Evolutionary conservation across 177 flowering plant genomes (phyloP), one percentile per base, ranked within the genome.

Genomic region (Vitis hybrid): DNA sequence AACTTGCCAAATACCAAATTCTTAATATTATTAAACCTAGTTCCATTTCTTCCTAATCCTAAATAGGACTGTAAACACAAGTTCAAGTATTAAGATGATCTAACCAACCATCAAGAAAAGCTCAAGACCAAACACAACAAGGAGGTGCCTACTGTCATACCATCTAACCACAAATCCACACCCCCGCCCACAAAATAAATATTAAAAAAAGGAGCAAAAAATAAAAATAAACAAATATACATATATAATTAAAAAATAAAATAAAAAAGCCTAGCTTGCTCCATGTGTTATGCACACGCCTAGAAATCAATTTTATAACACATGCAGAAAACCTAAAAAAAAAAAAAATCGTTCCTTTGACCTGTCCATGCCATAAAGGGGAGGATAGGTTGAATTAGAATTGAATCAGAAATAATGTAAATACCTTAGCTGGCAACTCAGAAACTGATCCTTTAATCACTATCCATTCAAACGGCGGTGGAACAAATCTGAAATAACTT

Each of bases 391-490:
- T 8, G 30, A 51, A 26, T 19, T 3, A 74, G 54, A 14, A 19
- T 19, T 17, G 51, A 48, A 55, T 13, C 39, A 54, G 11, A 50
- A 4, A 67, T 15, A 2, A 18, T 4, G 45, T 11, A 63, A 52
- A 12, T 78, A 86, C 92, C 89, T 76, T 59, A 6, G 6, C 56
- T 59, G 70, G 51, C 26, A 66, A 65, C 65, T 69, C 68, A 32
- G 62, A 54, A 64, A 71, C 19, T 57, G 67, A 66, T 67, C 64
- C 56, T 34, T 45, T 65, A 49, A n/a, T 70, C 74, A 79, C 64
- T 74, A 91, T 71, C 14, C 93, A 86, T 67, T 85, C 75, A 68
- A 92, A 92, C 39, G 98, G 97, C 70, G 90, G 86, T 8, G 94
- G 97, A 65, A 94, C 94, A 79, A 82, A 87, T 56, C 81, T 65